These are phyloP conservation scores for Forsythia suspensa DNA, from an alignment of 257 asterid genomes.

Conservation along the genomic window DNA sequence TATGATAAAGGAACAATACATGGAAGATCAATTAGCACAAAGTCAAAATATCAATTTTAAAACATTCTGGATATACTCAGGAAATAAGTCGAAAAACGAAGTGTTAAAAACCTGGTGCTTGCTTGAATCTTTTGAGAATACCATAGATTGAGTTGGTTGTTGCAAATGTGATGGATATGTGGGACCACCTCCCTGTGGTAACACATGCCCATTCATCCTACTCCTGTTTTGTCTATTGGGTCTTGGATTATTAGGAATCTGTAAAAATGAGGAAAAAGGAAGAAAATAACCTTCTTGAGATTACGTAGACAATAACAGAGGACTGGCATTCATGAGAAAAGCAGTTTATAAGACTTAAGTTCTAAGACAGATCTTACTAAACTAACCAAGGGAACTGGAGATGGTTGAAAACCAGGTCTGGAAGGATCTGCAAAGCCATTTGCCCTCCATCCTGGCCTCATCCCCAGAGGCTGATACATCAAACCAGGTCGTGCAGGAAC, in stretches of 20 bases:
- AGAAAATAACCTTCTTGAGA: background rate
- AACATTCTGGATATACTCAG: background rate
- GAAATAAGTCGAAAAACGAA: background rate
- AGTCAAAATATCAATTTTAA: background rate
- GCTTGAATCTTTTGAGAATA: slow-evolving; percentile 49
- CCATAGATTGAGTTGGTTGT: slow-evolving; percentile 36
- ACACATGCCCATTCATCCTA: slow-evolving; percentile 45
- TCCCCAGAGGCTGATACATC: slow-evolving; percentile 57
- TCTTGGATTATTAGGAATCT: slow-evolving; percentile 59
- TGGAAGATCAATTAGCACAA: background rate
- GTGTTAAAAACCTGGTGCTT: slow-evolving; percentile 48
- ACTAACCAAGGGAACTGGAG: slow-evolving; percentile 63
- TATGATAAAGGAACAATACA: background rate
- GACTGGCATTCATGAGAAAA: background rate
- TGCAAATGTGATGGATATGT: slow-evolving; percentile 38
- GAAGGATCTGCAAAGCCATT: slow-evolving; percentile 47
- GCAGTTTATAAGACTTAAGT: background rate
- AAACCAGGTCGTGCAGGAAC: slow-evolving; percentile 52
- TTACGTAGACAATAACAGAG: background rate
- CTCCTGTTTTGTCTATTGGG: slow-evolving; percentile 61
- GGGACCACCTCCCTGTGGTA: slow-evolving; percentile 40
- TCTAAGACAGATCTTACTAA: slow-evolving; percentile 13
- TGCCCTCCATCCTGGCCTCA: slow-evolving; percentile 74
- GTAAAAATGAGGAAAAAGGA: slow-evolving; percentile 6
- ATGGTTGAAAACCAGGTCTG: slow-evolving; percentile 52